Evolutionary conservation across 306 rosid genomes (phyloP).

Genomic region (Acacia acuminata): DNA sequence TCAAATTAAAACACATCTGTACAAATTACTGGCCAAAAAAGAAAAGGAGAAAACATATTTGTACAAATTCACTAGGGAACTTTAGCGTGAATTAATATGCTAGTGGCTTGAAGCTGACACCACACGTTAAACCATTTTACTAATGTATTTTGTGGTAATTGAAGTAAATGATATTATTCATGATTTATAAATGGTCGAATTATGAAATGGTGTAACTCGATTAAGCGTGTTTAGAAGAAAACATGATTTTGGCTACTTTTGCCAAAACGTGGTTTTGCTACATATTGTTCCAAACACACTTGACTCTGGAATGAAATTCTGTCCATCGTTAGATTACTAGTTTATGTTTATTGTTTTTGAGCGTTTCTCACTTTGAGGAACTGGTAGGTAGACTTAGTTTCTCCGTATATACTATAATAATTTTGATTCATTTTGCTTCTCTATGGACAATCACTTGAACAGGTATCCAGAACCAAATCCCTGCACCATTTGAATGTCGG

Average conservation of each 20-base stretch:
- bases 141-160: neutral
- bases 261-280: too few relatives aligned
- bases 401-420: neutral
- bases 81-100: neutral
- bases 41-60: too few relatives aligned
- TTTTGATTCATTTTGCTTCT: conserved; percentile 17
- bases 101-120: neutral
- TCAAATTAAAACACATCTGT: neutral
- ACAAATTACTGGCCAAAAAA: too few relatives aligned
- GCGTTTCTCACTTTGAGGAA: conserved; percentile 5
- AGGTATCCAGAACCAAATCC: conserved; percentile 81
- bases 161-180: too few relatives aligned
- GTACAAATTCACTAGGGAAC: too few relatives aligned
- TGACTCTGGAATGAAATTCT: neutral
- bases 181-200: too few relatives aligned
- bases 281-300: too few relatives aligned
- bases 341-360: neutral
- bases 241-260: too few relatives aligned
- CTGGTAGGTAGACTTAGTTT: conserved; percentile 2
- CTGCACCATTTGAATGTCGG: conserved; percentile 83
- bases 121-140: neutral
- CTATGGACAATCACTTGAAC: conserved; percentile 27
- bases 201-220: too few relatives aligned
- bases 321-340: neutral
- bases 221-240: neutral